Percentiles rank a stretch among this genome's conserved stretches.
Evolutionary conservation across 1,284 basidiomycete species (phyloP).

Genomic region (Microbotryum intermedium): DNA sequence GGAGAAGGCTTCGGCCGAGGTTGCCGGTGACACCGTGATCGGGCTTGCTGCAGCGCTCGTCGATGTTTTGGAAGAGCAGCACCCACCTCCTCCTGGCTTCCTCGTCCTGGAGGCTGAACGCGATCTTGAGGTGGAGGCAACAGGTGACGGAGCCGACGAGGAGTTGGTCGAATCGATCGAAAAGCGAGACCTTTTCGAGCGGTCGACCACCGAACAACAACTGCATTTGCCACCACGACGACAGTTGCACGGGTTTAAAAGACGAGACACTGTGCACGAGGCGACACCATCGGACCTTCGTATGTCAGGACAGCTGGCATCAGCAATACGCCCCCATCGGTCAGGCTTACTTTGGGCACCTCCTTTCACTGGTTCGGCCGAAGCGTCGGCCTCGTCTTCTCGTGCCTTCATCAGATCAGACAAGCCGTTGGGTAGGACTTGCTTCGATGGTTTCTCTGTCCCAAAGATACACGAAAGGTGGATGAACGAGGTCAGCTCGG

Average conservation of each 20-base stretch:
- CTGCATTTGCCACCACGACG: constrained; percentile 17
- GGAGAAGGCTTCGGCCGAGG: not conserved
- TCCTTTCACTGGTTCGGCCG: not conserved
- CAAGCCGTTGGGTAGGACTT: constrained; percentile 21
- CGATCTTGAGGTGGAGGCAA: not conserved
- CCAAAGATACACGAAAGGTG: too few species aligned
- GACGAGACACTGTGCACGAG: constrained; percentile 11
- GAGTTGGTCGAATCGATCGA: not conserved
- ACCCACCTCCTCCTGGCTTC: not conserved
- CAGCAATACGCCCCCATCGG: not conserved
- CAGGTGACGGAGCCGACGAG: not conserved
- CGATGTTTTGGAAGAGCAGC: not conserved
- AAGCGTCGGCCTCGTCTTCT: not conserved
- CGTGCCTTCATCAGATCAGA: constrained; percentile 3
- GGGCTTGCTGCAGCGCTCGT: not conserved
- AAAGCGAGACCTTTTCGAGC: not conserved
- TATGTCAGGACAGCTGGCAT: not conserved
- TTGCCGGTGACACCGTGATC: not conserved
- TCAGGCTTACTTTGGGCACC: not conserved
- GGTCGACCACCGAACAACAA: constrained; percentile 13
- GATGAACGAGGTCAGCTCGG: too few species aligned
- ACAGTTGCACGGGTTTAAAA: constrained; percentile 27
- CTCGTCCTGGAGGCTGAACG: not conserved
- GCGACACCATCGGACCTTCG: too few species aligned
- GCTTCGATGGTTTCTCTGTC: constrained; percentile 3